Conservation (phyloP, 2,329 filamentous ascomycete species). For the Dothiorella sarmentorum region DNA sequence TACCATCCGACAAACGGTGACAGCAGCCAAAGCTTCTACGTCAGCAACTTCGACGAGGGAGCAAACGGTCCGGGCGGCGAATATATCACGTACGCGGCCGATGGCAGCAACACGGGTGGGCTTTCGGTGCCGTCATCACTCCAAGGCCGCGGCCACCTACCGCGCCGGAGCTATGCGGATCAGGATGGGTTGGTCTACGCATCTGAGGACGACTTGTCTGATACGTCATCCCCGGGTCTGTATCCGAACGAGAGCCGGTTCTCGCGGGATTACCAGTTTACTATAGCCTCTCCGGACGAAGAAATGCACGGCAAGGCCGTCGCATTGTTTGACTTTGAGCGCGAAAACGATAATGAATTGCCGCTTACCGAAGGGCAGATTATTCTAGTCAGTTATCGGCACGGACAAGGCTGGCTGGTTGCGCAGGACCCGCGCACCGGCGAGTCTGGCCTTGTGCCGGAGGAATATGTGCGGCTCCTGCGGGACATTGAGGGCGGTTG, state of each 20-base stretch:
- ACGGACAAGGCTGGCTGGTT: conserved; percentile 96
- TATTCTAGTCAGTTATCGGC: conserved; percentile 92
- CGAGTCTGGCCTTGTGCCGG: conserved; percentile 91
- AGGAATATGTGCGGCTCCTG: conserved; percentile 90
- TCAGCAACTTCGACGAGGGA: conserved; percentile 62
- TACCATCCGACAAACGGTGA: conserved; percentile 57
- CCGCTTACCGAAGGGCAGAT: conserved; percentile 91
- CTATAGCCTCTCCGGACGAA: conserved; percentile 90
- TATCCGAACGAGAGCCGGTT: conserved; percentile 69
- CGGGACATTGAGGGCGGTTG: conserved; percentile 91
- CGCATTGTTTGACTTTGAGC: conserved; percentile 88
- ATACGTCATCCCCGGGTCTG: conserved; percentile 33
- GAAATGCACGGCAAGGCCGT: conserved; percentile 97
- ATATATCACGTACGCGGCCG: conserved; percentile 65
- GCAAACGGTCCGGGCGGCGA: conserved; percentile 75
- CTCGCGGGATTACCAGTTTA: conserved; percentile 90
- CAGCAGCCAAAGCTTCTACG: conserved; percentile 71
- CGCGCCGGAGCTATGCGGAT: conserved; percentile 42
- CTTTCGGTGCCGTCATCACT: conserved; percentile 24
- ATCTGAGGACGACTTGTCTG: conserved; percentile 40
- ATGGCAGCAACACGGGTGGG: not conserved
- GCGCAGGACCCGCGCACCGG: conserved; percentile 92
- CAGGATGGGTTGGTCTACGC: conserved; percentile 36
- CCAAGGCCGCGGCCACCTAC: conserved; percentile 50
- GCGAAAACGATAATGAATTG: conserved; percentile 95